phyloP scores from a whole-genome alignment of 2,329 filamentous ascomycete species.

The Penicillium sp. region DNA sequence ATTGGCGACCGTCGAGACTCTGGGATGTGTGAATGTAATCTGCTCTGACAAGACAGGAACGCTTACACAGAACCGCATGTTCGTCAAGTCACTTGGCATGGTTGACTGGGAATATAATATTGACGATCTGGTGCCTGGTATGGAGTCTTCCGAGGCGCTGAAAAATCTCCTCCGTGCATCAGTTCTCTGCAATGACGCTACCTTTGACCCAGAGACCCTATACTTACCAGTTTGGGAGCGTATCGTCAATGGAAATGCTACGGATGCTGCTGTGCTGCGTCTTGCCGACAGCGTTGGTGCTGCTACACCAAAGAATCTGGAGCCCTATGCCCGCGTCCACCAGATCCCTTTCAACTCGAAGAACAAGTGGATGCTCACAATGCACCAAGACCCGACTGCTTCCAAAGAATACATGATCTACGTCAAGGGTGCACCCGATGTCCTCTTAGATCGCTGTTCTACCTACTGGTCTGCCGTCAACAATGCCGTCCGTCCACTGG shows the following conservation, averaged over 20 bases:
- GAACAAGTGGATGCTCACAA: constrained; percentile 78
- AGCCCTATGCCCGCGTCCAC: constrained; percentile 64
- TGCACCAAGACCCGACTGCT: constrained; percentile 41
- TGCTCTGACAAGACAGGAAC: constrained; percentile 76
- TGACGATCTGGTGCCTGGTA: constrained; percentile 14
- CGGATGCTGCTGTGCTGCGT: constrained; percentile 71
- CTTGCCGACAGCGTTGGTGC: constrained; percentile 67
- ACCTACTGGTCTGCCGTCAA: constrained; percentile 59
- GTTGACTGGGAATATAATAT: constrained; percentile 25
- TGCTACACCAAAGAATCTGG: constrained; percentile 58
- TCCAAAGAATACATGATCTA: constrained; percentile 37
- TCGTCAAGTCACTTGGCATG: constrained; percentile 48
- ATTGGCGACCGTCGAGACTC: constrained; percentile 74
- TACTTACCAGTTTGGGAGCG: constrained; percentile 62
- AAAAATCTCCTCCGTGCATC: constrained; percentile 63
- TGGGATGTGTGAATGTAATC: constrained; percentile 72
- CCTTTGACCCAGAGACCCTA: constrained; percentile 68
- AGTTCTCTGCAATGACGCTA: constrained; percentile 72
- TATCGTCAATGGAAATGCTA: constrained; percentile 72
- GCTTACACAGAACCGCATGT: constrained; percentile 67
- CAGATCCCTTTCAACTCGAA: constrained; percentile 78
- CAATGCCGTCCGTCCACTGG: constrained; percentile 56
- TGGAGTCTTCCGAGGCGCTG: constrained; percentile 43
- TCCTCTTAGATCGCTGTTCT: constrained; percentile 66
- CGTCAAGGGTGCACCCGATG: constrained; percentile 77